Evolutionary conservation across 2,329 filamentous ascomycete species (phyloP).

Genomic region (Drechslerella dactyloides): DNA sequence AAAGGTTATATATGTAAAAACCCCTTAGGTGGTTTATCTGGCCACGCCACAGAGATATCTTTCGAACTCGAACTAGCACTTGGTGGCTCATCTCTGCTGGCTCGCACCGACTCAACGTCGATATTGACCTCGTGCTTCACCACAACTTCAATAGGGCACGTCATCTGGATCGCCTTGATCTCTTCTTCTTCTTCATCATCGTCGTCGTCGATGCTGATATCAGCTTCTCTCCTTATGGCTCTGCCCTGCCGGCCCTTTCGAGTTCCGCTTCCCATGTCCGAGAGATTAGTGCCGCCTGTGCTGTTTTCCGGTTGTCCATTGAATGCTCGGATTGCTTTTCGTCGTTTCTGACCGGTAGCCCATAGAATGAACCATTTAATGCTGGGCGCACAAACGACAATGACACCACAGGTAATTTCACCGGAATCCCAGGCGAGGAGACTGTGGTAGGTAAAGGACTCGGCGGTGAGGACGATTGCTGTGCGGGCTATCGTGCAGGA

Average conservation of each 20-base stretch:
- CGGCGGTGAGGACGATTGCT: slow-evolving; percentile 39
- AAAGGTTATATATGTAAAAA: slow-evolving; percentile 28
- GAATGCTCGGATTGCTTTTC: slow-evolving; percentile 42
- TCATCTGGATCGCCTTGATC: slow-evolving; percentile 24
- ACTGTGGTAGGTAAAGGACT: slow-evolving; percentile 44
- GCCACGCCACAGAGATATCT: slow-evolving; percentile 34
- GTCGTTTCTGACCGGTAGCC: slow-evolving; percentile 41
- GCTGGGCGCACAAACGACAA: slow-evolving; percentile 47
- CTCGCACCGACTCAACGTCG: slow-evolving; percentile 41
- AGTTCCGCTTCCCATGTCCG: slow-evolving; percentile 28
- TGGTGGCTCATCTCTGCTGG: slow-evolving; percentile 26
- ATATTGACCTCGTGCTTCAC: slow-evolving; percentile 45
- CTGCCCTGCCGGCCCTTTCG: slow-evolving; percentile 22
- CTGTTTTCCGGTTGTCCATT: slow-evolving; percentile 37
- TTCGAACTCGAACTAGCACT: slow-evolving; percentile 46
- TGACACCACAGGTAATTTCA: slow-evolving; percentile 42
- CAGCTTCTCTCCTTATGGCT: slow-evolving; percentile 5
- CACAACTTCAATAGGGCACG: slow-evolving; percentile 30
- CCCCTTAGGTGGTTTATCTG: slow-evolving; percentile 43
- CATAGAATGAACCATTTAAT: slow-evolving; percentile 47
- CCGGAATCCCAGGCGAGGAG: slow-evolving; percentile 49
- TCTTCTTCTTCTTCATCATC: slow-evolving; percentile 43
- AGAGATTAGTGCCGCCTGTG: slow-evolving; percentile 10
- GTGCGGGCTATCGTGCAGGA: slow-evolving; percentile 41
- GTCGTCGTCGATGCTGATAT: slow-evolving; percentile 1